phyloP scores from a whole-genome alignment of 2,329 filamentous ascomycete genomes.

The Phialophora tarda region DNA sequence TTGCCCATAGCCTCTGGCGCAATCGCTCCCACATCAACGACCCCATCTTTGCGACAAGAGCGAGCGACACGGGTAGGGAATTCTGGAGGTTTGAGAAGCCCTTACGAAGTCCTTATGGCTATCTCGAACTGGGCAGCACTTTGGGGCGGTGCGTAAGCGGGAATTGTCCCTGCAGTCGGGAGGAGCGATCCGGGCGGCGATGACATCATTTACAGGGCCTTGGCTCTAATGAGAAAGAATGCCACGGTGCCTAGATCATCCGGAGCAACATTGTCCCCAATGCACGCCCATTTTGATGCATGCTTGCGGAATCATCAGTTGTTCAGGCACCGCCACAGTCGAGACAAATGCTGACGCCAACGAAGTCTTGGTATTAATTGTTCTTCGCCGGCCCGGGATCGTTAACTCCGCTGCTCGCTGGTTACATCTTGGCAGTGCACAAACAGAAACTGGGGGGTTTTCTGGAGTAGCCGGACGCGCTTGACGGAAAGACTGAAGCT shows the following conservation, averaged over 20 bases:
- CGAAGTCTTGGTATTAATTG: neutral
- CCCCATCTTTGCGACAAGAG: conserved; percentile 13
- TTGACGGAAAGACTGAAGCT: no score
- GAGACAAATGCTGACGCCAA: neutral
- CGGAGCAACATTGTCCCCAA: neutral
- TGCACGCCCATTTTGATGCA: neutral
- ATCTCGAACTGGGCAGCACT: neutral
- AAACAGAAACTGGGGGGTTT: no score
- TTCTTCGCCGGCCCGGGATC: neutral
- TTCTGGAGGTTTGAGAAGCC: neutral
- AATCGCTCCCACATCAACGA: conserved; percentile 29
- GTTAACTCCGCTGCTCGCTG: no score
- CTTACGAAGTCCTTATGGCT: neutral
- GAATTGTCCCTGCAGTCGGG: neutral
- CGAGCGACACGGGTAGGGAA: neutral
- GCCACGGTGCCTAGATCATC: neutral
- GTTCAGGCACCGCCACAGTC: neutral
- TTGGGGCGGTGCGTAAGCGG: neutral
- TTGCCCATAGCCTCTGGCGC: conserved; percentile 11
- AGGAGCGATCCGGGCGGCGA: neutral
- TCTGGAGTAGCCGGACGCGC: no score
- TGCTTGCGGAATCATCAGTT: neutral
- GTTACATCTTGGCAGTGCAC: no score
- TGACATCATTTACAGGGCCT: neutral
- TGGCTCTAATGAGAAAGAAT: neutral